phyloP scores from a whole-genome alignment of 345 rosid species.

The Crucihimalaya himalaica region DNA sequence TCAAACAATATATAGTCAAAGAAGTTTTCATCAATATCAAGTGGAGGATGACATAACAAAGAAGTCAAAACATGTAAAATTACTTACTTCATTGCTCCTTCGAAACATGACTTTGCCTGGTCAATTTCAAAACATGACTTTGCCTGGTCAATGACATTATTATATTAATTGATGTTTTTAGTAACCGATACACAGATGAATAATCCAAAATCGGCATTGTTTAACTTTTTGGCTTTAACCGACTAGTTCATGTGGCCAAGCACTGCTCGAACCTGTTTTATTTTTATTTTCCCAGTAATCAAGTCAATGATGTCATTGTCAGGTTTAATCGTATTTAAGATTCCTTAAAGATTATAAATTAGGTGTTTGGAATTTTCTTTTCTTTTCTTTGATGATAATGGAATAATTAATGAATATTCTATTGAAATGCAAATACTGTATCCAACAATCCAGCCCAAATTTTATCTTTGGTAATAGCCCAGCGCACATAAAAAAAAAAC shows the following conservation, averaged over 20 bases:
- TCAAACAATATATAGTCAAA: not conserved
- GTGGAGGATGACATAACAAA: not conserved
- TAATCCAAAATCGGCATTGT: not conserved
- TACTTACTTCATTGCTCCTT: not conserved
- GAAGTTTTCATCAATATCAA: not conserved
- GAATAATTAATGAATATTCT: too few species aligned
- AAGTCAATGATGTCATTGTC: not conserved
- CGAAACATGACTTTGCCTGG: not conserved
- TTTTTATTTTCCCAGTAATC: not conserved
- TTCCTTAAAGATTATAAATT: not conserved
- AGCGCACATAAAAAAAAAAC: not conserved
- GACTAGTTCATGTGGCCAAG: not conserved
- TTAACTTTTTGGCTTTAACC: not conserved
- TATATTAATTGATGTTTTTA: not conserved
- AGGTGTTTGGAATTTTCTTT: not conserved
- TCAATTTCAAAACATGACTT: too few species aligned
- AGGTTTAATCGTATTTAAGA: not conserved
- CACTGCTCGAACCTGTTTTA: not conserved
- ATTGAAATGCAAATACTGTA: not conserved
- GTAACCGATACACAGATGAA: not conserved
- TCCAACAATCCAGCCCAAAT: not conserved
- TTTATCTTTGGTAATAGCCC: not conserved
- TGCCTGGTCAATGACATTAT: not conserved
- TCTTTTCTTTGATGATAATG: not conserved
- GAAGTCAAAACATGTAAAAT: constrained; percentile 2